Evolutionary conservation across 2,329 filamentous ascomycete genomes (phyloP), one percentile per base, ranked within the genome.

Genomic region (Monilinia polystroma): DNA sequence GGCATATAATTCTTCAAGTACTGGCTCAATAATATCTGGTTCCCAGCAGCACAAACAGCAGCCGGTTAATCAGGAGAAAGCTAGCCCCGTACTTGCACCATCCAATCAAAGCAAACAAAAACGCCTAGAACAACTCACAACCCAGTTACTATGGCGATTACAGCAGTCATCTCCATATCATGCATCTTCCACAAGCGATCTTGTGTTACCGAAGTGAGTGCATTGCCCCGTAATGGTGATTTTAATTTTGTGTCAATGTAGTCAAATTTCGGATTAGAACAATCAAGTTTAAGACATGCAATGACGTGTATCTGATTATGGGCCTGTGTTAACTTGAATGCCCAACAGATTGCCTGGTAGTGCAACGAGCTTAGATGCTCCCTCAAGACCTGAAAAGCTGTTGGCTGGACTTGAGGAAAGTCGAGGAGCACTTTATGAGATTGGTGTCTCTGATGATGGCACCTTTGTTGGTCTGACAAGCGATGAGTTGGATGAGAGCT

Each of bases 81-180:
- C 68, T 8, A 66, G 64, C 11, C 66, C 71, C 52, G 60, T 71
- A 32, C 58, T 73, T 23, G 70, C 74, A 26, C 69, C 73, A 53
- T 77, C 73, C 56, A 87, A 80, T 56, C 89, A 93, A 73, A 88
- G 88, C 38, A 88, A 92, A 32, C 92, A 97, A 77, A 87, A 93
- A 72, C 86, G 95, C 56, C 83, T 98, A 20, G 90, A 97, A 75
- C 92, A 97, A 74, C 80, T 99, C 69, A 99, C 94, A 0, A 99
- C 95, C 0, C 95, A 99, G 77, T 82, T 99, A 32, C 81, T 99
- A 8, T 99, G 95, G 95, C 86, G 95, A 59, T 79, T 99, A 67
- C 93, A 98, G 76, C 95, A 99, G 77, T 97, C 94, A 1, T 96
- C 92, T 11, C 92, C 93, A 0, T 92, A 96, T 76, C 93, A 97